phyloP scores from a whole-genome alignment of 2,329 filamentous ascomycete species.

The Thelonectria rubi region DNA sequence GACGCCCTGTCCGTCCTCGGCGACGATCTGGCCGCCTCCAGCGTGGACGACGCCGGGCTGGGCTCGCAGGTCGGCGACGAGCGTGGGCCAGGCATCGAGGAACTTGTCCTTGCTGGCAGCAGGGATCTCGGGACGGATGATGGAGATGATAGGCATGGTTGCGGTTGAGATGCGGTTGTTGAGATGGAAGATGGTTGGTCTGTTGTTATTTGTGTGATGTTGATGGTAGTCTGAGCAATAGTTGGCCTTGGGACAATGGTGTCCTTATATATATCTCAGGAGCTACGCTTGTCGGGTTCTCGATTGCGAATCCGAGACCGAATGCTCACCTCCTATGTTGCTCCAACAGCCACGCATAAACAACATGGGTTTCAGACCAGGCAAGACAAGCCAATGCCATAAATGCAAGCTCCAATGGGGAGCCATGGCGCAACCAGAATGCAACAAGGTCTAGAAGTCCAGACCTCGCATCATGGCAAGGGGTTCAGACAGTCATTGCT shows the following conservation, averaged over 20 bases:
- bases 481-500: background rate
- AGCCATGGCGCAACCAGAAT: background rate
- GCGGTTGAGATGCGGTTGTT: background rate
- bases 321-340: background rate
- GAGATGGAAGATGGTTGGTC: background rate
- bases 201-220: background rate
- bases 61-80: slow-evolving; percentile 19
- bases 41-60: slow-evolving; percentile 24
- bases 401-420: background rate
- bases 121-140: slow-evolving; percentile 21
- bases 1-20: slow-evolving; percentile 13
- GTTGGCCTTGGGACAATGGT: background rate
- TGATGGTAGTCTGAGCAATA: background rate
- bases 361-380: background rate
- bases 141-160: slow-evolving; percentile 26
- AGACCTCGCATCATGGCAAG: background rate
- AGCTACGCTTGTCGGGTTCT: background rate
- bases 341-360: background rate
- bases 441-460: background rate
- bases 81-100: slow-evolving; percentile 22
- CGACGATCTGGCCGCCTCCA: slow-evolving; percentile 15
- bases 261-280: background rate
- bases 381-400: background rate
- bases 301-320: background rate
- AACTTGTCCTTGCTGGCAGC: slow-evolving; percentile 25